A percentile compares a stretch with the other conserved stretches of the same genome.
These are phyloP conservation scores for Simmondsia chinensis DNA, from an alignment of 148 eudicot species.

Conservation along the genomic window DNA sequence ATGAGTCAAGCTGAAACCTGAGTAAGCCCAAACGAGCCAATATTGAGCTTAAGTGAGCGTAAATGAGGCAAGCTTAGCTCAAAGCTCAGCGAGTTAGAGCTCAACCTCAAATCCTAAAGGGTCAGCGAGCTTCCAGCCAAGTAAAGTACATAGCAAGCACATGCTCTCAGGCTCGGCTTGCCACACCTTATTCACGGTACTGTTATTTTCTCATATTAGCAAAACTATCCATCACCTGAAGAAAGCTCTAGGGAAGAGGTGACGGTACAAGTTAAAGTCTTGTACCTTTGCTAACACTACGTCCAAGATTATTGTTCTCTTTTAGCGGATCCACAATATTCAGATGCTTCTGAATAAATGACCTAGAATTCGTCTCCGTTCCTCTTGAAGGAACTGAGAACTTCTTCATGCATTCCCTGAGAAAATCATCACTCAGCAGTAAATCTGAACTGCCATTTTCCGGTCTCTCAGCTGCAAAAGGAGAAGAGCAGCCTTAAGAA, in stretches of 20 bases:
- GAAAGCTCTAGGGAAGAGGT: background rate
- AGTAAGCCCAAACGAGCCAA: too few relatives aligned
- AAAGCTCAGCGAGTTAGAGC: too few relatives aligned
- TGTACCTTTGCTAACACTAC: slow-evolving; percentile 91
- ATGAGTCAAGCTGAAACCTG: too few relatives aligned
- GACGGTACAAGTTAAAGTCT: background rate
- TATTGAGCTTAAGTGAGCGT: too few relatives aligned
- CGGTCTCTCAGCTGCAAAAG: slow-evolving; percentile 61
- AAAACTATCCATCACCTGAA: too few relatives aligned
- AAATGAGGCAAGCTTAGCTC: too few relatives aligned
- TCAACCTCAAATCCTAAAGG: too few relatives aligned
- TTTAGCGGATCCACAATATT: slow-evolving; percentile 91
- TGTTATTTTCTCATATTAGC: background rate
- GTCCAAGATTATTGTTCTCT: slow-evolving; percentile 87
- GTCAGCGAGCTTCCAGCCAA: too few relatives aligned
- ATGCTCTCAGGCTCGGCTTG: too few relatives aligned
- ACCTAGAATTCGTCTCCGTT: slow-evolving; percentile 29
- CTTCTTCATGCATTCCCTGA: slow-evolving; percentile 42
- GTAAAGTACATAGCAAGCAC: too few relatives aligned
- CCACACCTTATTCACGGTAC: too few relatives aligned
- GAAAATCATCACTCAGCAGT: slow-evolving; percentile 53
- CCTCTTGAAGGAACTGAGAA: slow-evolving; percentile 67
- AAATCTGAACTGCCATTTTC: slow-evolving; percentile 43
- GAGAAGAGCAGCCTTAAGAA: background rate
- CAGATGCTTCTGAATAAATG: slow-evolving; percentile 54